Evolutionary conservation across 108 stramenopile species (phyloP).

Genomic region (Fistulifera pelliculosa): DNA sequence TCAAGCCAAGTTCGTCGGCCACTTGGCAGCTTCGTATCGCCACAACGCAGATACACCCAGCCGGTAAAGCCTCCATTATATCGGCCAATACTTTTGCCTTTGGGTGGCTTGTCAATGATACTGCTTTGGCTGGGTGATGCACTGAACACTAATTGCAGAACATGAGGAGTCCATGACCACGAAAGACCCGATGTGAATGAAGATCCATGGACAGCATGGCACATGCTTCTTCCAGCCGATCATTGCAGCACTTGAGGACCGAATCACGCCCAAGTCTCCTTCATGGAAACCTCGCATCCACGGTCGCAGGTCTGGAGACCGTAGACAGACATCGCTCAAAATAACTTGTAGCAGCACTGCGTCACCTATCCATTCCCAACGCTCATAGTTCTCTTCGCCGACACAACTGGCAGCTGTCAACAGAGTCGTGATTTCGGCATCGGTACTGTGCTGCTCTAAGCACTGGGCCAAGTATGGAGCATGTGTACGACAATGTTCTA

Average conservation of each 20-base stretch:
- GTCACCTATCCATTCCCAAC: constrained; percentile 48
- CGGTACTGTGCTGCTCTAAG: too few species aligned
- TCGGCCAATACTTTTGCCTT: constrained; percentile 35
- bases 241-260: constrained; percentile 46
- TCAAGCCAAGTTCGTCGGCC: not conserved
- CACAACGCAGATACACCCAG: constrained; percentile 37
- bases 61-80: constrained; percentile 49
- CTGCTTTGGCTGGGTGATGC: constrained; percentile 1
- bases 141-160: constrained; percentile 11
- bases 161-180: constrained; percentile 37
- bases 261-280: constrained; percentile 36
- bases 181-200: constrained; percentile 24
- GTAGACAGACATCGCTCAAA: constrained; percentile 44
- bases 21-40: constrained; percentile 10
- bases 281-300: constrained; percentile 41
- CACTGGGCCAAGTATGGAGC: not conserved
- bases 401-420: constrained; percentile 35
- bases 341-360: constrained; percentile 52
- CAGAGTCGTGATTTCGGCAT: constrained; percentile 1
- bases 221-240: constrained; percentile 21
- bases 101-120: not conserved
- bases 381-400: constrained; percentile 29
- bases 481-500: not conserved
- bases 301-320: constrained; percentile 16
- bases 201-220: constrained; percentile 21